phyloP scores from a whole-genome alignment of 2,329 filamentous ascomycete genomes.

The Atkinsonella texensis region DNA sequence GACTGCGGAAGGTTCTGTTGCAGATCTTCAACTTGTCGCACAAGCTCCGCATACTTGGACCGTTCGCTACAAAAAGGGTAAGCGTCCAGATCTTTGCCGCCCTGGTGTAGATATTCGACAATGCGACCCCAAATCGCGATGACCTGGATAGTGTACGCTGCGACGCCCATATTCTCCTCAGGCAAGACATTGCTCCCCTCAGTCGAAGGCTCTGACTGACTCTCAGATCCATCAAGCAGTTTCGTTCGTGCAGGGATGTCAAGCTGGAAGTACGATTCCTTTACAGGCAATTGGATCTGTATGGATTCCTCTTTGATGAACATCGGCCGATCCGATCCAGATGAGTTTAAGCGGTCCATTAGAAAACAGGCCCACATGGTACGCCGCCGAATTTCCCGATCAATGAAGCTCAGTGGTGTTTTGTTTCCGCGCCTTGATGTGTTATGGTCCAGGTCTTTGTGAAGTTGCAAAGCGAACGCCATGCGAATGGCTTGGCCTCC shows the following conservation, averaged over 20 bases:
- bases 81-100: slow-evolving; percentile 67
- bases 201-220: slow-evolving; percentile 48
- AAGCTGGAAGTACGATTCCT: slow-evolving; percentile 79
- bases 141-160: slow-evolving; percentile 75
- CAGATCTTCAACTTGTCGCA: slow-evolving; percentile 60
- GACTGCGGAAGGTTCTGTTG: slow-evolving; percentile 54
- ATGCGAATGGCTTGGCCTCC: slow-evolving; percentile 92
- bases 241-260: slow-evolving; percentile 86
- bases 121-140: slow-evolving; percentile 85
- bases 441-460: slow-evolving; percentile 81
- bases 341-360: slow-evolving; percentile 97
- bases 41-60: slow-evolving; percentile 64
- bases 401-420: slow-evolving; percentile 70
- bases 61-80: slow-evolving; percentile 70
- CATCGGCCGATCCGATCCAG: slow-evolving; percentile 80
- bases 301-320: slow-evolving; percentile 86
- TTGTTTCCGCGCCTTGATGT: slow-evolving; percentile 48
- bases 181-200: slow-evolving; percentile 54
- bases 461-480: slow-evolving; percentile 90
- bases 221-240: slow-evolving; percentile 59
- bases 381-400: slow-evolving; percentile 81
- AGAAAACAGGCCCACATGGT: slow-evolving; percentile 98
- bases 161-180: slow-evolving; percentile 83
- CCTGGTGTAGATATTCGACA: slow-evolving; percentile 81
- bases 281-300: slow-evolving; percentile 80